These are phyloP conservation scores for Chamaenerion angustifolium DNA, from an alignment of 345 rosid species.

Conservation along the genomic window DNA sequence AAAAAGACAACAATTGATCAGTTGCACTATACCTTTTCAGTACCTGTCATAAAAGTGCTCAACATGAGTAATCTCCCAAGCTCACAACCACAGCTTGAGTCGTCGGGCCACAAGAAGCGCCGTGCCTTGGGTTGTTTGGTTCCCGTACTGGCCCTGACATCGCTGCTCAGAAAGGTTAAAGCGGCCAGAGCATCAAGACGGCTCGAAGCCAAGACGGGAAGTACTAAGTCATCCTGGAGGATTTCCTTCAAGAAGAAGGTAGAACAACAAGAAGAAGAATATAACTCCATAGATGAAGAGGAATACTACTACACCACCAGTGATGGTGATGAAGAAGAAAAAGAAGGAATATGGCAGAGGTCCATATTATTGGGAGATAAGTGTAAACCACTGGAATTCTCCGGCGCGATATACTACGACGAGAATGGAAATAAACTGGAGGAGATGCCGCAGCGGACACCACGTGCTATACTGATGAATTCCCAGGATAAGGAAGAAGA, in stretches of 20 bases:
- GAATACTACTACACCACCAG: constrained; percentile 23
- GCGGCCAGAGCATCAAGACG: constrained; percentile 34
- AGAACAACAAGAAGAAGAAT: constrained; percentile 27
- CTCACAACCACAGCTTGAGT: no score
- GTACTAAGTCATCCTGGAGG: background rate
- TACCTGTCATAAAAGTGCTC: no score
- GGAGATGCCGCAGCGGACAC: constrained; percentile 61
- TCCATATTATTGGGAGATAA: constrained; percentile 84
- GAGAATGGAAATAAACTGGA: constrained; percentile 40
- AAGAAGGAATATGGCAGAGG: constrained; percentile 86
- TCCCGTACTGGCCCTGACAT: constrained; percentile 28
- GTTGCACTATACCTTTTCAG: no score
- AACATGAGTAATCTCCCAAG: no score
- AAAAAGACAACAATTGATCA: no score
- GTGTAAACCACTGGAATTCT: constrained; percentile 79
- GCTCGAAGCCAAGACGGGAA: constrained; percentile 16
- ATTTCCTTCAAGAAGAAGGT: constrained; percentile 13
- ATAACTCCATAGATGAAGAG: constrained; percentile 19
- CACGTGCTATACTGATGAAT: constrained; percentile 14
- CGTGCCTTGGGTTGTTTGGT: constrained; percentile 21
- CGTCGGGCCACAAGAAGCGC: constrained; percentile 15
- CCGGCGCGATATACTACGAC: constrained; percentile 85
- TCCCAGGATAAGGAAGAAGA: constrained; percentile 26
- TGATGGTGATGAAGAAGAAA: constrained; percentile 34
- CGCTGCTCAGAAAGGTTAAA: constrained; percentile 34